Evolutionary conservation across 2,329 filamentous ascomycete species (phyloP), one percentile per base, ranked within the genome.

Genomic region (Nemania diffusa): DNA sequence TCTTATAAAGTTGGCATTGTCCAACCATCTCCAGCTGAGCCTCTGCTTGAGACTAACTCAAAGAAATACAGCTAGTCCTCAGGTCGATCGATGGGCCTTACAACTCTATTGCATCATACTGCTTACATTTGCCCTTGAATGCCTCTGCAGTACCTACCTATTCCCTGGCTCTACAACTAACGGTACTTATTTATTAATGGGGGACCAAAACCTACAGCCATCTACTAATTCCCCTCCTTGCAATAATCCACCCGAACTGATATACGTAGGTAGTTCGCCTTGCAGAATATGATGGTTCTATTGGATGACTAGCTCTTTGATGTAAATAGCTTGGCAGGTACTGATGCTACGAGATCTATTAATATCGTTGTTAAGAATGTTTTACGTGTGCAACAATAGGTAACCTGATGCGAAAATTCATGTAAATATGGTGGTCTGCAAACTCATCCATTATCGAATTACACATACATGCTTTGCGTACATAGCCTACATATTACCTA

Each of bases 251-350:
- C 27, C 34, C 17, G 11, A 50, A 40, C 13, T 29, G 48, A 46
- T 20, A n/a, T n/a, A n/a, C n/a, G n/a, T n/a, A n/a, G n/a, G n/a
- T n/a, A n/a, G 40, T 40, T 3, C 15, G 9, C 3, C 8, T 24
- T 34, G 2, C 15, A n/a, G 17, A 29, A 37, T 42, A 20, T 20
- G 9, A 2, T 27, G 46, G 11, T 26, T 34, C 32, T 11, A 52
- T 64, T 48, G 62, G 57, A 37, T 46, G 17, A 15, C 26, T 52
- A 44, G 26, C 29, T n/a, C n/a, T n/a, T n/a, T n/a, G n/a, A n/a
- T n/a, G n/a, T n/a, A n/a, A n/a, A n/a, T n/a, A n/a, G n/a, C 46
- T 58, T 27, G 61, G 53, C 53, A 51, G 61, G 60, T 22, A 27
- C 27, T 48, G 32, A 40, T 40, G n/a, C 32, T 15, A 15, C 27